Evolutionary conservation across 2,329 filamentous ascomycete species (phyloP).

Genomic region (Talaromyces verruculosus): DNA sequence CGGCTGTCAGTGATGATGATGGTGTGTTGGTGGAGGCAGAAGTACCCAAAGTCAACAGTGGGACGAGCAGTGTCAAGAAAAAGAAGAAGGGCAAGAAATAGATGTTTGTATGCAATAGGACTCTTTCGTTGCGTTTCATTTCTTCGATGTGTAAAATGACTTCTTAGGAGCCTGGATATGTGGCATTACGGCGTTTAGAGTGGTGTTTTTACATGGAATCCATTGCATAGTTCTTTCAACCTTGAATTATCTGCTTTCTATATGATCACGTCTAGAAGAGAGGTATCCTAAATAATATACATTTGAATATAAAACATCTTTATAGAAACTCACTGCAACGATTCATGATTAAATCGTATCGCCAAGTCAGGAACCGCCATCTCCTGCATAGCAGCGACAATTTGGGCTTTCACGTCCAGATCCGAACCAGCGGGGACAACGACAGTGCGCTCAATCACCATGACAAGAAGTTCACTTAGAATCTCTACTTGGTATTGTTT

Average conservation of each 20-base stretch:
- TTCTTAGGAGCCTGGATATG: conserved; percentile 9
- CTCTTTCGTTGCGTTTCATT: not conserved
- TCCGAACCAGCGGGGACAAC: conserved; percentile 21
- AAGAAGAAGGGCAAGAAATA: conserved; percentile 53
- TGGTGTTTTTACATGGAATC: not conserved
- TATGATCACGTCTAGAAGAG: not conserved
- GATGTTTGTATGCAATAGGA: conserved; percentile 13
- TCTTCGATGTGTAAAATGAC: conserved; percentile 15
- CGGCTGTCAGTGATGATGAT: conserved; percentile 63
- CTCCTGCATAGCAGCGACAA: conserved; percentile 37
- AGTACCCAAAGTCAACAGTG: conserved; percentile 41
- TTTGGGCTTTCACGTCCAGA: conserved; percentile 35
- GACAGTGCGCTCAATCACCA: conserved; percentile 41
- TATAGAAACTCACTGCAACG: not conserved
- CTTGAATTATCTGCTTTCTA: not conserved
- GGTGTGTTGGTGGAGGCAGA: conserved; percentile 73
- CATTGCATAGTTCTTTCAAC: not conserved
- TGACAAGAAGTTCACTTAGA: conserved; percentile 42
- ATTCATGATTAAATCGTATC: conserved; percentile 11
- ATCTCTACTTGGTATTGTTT: conserved; percentile 46
- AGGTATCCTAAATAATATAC: conserved; percentile 7
- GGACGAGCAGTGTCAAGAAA: conserved; percentile 40
- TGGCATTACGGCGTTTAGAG: conserved; percentile 9
- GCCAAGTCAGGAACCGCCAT: conserved; percentile 37
- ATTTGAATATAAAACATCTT: conserved; percentile 2